Evolutionary conservation across 2,329 filamentous ascomycete genomes (phyloP), one percentile per base, ranked within the genome.

Genomic region (Thermothelomyces thermophilus): DNA sequence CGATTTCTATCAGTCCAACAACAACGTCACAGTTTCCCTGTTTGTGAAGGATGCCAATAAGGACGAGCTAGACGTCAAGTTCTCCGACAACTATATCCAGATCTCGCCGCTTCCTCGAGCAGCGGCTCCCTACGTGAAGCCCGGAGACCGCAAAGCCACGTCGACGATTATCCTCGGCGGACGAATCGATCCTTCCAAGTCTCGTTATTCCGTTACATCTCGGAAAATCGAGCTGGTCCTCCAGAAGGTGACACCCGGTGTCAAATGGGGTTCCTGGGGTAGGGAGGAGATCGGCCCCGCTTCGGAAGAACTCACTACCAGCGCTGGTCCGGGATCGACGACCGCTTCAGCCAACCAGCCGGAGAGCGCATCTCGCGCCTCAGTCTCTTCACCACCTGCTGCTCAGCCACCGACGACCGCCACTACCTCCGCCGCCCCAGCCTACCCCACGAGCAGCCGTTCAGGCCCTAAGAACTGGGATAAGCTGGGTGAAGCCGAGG

Each of bases 401-500:
- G 11, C 31, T 10, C 34, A 35, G 6, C 22, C 42, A 10, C 5
- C 19, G 8, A 14, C 42, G 2, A 26, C 42, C 5, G 14, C 20
- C 2, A 9, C 50, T 6, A 41, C 58, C 20, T 26, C 53, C n/a
- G 28, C 47, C 11, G 48, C 30, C 14, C 86, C 85, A 0, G 69
- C 75, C 0, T 96, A 97, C 64, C 91, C 93, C 1, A 91, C 90
- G 0, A 96, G 90, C 0, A 93, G 91, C 11, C 84, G 83, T 54
- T 76, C 71, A 1, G 91, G 90, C 0, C 81, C 87, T 3, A 95
- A 95, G 69, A 79, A 98, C 68, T 98, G 93, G 93, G 93, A 98
- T 64, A 87, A 83, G 55, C 63, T 96, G 1, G 72, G 73, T 0
- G 75, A 77, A 2, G 82, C 80, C 7, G 75, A 77, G 2, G 82